Base-by-base conservation (phyloP, 495 filamentous ascomycete genomes). In the Venustampulla echinocandica region DNA sequence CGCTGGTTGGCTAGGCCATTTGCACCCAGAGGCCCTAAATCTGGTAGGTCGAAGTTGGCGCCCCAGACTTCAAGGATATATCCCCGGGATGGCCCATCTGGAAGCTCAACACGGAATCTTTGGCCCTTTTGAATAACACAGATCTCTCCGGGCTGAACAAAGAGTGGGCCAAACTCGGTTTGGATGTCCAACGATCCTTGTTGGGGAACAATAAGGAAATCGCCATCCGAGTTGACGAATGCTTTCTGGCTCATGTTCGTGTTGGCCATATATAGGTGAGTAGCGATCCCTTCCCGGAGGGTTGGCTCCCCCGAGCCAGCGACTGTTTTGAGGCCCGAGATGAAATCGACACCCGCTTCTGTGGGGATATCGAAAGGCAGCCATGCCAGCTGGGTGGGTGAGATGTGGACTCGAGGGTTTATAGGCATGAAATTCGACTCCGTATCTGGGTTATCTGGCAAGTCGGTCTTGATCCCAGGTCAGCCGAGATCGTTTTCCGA, bases 61-160 rank as follows among this genome's bases (percentile, higher is more conserved):
- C 80, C 73, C 58, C 81, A 85, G 2, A 84, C 68, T 58, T 86
- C 82, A 43, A 80, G 76, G 44, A 85, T 80, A 61, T 86, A 87
- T 21, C 82, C 82, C 50, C 80, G 69, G 1, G 79, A 73, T 4
- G 77, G 75, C 5, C 75, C 77, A 22, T 67, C 35, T 20, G 74
- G 72, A 2, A 84, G 72, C 14, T 70, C 75, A 11, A 80, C 79
- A 39, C 72, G 74, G 63, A 81, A 81, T 53, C 76, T 72, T 32
- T 84, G 70, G 47, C 82, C 81, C 11, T 82, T 71, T 1, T 79
- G 82, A 36, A 87, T 81, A 4, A 87, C 79, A 28, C 72, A 76
- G 47, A 87, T 85, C 55, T 87, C 82, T 52, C 77, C 79, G 4
- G 80, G 81, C 11, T 79, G 74, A 7, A 86, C 68, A 15, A 82